Percentiles rank a stretch among this genome's conserved stretches.
These are phyloP conservation scores for Syzygium aqueum DNA, from an alignment of 345 rosid species.

Conservation along the genomic window DNA sequence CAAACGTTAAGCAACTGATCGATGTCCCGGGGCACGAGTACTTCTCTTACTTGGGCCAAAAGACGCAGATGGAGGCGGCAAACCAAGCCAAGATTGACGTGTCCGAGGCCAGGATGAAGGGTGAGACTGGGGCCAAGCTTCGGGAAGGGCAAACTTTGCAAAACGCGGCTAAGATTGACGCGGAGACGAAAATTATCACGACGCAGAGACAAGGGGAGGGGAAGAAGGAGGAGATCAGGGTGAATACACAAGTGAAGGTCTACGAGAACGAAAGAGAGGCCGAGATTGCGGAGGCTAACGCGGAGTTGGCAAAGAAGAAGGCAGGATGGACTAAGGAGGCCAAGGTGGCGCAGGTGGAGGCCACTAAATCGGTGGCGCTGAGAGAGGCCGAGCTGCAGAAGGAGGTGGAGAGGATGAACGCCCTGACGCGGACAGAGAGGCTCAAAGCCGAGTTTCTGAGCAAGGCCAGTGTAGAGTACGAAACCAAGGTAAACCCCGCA, in stretches of 20 bases:
- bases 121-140: constrained; percentile 60
- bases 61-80: constrained; percentile 85
- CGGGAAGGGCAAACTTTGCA: constrained; percentile 54
- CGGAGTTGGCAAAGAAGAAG: constrained; percentile 62
- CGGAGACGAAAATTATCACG: constrained; percentile 56
- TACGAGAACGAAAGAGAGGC: constrained; percentile 71
- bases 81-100: constrained; percentile 74
- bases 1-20: constrained; percentile 74
- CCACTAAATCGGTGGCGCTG: constrained; percentile 53
- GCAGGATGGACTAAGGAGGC: constrained; percentile 59
- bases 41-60: constrained; percentile 81
- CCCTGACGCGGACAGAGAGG: constrained; percentile 52
- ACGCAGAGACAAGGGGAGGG: constrained; percentile 59
- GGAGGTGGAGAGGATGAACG: constrained; percentile 75
- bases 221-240: constrained; percentile 58
- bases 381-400: constrained; percentile 67
- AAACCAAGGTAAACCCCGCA: constrained; percentile 39
- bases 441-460: constrained; percentile 76
- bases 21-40: constrained; percentile 85
- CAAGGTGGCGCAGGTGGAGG: constrained; percentile 71
- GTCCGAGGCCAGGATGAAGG: constrained; percentile 71
- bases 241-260: constrained; percentile 50
- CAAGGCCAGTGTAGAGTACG: constrained; percentile 75
- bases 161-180: constrained; percentile 69
- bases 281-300: constrained; percentile 61